A percentile compares a stretch with the other conserved stretches of the same genome.
Evolutionary conservation across 2,329 filamentous ascomycete genomes (phyloP).

Genomic region (Cercospora sp.): DNA sequence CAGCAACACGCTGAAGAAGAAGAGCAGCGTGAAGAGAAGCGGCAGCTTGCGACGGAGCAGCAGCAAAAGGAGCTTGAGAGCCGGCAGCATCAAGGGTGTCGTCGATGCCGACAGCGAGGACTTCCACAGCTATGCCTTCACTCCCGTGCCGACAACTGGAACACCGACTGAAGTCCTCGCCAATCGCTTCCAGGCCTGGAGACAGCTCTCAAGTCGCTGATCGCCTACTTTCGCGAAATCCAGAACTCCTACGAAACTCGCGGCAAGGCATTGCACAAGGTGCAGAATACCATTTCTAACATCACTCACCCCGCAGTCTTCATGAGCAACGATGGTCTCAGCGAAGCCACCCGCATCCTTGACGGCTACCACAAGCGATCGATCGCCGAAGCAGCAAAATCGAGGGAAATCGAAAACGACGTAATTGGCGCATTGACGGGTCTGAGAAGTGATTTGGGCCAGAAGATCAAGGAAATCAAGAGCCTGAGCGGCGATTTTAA

Average conservation of each 20-base stretch:
- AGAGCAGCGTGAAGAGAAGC: conserved; percentile 71
- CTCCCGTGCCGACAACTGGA: conserved; percentile 82
- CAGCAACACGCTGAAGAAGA: conserved; percentile 85
- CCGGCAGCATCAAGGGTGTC: conserved; percentile 83
- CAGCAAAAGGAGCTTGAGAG: conserved; percentile 78
- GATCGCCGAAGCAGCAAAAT: conserved; percentile 80
- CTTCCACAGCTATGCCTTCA: conserved; percentile 80
- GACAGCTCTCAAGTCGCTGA: conserved; percentile 94
- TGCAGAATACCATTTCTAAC: conserved; percentile 82
- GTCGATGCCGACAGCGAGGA: conserved; percentile 61
- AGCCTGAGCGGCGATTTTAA: conserved; percentile 92
- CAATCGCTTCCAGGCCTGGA: conserved; percentile 91
- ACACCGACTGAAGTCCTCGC: conserved; percentile 86
- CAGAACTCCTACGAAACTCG: conserved; percentile 85
- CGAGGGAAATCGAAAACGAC: conserved; percentile 85
- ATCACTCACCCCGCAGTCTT: conserved; percentile 74
- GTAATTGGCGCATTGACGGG: conserved; percentile 86
- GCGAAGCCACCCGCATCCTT: conserved; percentile 80
- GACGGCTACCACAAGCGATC: conserved; percentile 80
- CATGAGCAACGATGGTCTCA: conserved; percentile 76
- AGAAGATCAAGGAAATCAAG: conserved; percentile 99
- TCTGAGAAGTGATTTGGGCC: conserved; percentile 80
- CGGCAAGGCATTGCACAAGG: conserved; percentile 77
- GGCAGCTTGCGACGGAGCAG: conserved; percentile 75
- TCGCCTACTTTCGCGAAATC: conserved; percentile 89